Evolutionary conservation across 768 basidiomycete species (phyloP).

Genomic region (Kwoniella shandongensis): DNA sequence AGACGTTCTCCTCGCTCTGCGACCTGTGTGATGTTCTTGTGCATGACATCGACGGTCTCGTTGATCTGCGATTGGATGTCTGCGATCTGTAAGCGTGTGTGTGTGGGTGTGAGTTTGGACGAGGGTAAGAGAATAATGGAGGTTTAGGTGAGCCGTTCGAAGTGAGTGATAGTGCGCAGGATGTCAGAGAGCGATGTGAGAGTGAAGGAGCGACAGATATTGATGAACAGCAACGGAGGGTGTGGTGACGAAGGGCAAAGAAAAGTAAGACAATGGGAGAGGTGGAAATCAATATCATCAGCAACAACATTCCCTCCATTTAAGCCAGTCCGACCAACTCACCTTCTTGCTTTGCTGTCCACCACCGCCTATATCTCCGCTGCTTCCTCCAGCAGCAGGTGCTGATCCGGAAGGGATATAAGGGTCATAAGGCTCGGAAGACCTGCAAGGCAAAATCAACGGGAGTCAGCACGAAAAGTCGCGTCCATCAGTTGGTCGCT

Average conservation of each 20-base stretch:
- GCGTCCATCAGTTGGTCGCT: too few relatives aligned
- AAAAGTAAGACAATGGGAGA: too few relatives aligned
- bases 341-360: constrained; percentile 57
- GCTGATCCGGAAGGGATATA: constrained; percentile 82
- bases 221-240: too few relatives aligned
- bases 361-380: constrained; percentile 34
- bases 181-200: not conserved
- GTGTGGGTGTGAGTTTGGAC: too few relatives aligned
- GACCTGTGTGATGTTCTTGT: constrained; percentile 88
- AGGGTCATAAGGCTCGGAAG: constrained; percentile 91
- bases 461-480: not conserved
- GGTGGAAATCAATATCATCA: too few relatives aligned
- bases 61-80: constrained; percentile 93
- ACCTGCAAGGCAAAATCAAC: constrained; percentile 60
- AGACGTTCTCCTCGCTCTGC: constrained; percentile 92
- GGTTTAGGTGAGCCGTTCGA: too few relatives aligned
- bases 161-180: too few relatives aligned
- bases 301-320: not conserved
- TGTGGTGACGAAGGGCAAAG: too few relatives aligned
- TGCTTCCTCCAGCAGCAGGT: constrained; percentile 58
- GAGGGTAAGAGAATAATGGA: too few relatives aligned
- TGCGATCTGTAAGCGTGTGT: constrained; percentile 66
- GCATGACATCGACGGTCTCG: constrained; percentile 95
- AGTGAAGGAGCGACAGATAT: too few relatives aligned
- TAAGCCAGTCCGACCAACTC: constrained; percentile 51